Evolutionary conservation across 352 stramenopile species (phyloP).

Genomic region (Pythium phragmiticola): DNA sequence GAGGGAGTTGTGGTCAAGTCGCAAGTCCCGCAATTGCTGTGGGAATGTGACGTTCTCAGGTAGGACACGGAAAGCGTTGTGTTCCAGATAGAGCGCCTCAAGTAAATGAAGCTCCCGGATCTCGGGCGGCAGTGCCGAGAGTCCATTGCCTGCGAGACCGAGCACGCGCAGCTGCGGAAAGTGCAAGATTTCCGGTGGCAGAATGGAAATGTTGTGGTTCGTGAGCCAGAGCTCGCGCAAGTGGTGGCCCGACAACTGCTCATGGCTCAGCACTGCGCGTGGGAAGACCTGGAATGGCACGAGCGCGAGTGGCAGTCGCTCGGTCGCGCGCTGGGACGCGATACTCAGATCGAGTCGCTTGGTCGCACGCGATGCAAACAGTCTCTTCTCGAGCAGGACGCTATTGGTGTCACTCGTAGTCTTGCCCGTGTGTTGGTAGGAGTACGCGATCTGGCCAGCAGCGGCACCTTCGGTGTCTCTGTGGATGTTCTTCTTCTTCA

Average conservation of each 20-base stretch:
- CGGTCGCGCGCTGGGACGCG: neutral
- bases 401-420: neutral
- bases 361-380: slow-evolving; percentile 29
- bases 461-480: neutral
- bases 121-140: slow-evolving; percentile 45
- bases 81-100: slow-evolving; percentile 62
- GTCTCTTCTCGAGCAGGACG: slow-evolving; percentile 30
- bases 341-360: slow-evolving; percentile 46
- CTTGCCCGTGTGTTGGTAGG: too few species aligned
- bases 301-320: neutral
- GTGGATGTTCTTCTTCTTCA: neutral
- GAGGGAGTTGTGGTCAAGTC: slow-evolving; percentile 56
- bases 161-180: slow-evolving; percentile 55
- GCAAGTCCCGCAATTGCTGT: slow-evolving; percentile 40
- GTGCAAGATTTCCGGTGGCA: slow-evolving; percentile 47
- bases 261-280: slow-evolving; percentile 34
- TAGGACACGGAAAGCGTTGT: slow-evolving; percentile 51
- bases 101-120: slow-evolving; percentile 35
- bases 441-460: too few species aligned
- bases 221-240: slow-evolving; percentile 64
- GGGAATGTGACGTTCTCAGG: slow-evolving; percentile 40
- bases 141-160: slow-evolving; percentile 53
- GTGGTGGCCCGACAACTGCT: slow-evolving; percentile 32
- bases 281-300: slow-evolving; percentile 41
- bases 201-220: slow-evolving; percentile 45